Evolutionary conservation across 768 basidiomycete genomes (phyloP).

Genomic region (Rhodosporidiobolus sp.): DNA sequence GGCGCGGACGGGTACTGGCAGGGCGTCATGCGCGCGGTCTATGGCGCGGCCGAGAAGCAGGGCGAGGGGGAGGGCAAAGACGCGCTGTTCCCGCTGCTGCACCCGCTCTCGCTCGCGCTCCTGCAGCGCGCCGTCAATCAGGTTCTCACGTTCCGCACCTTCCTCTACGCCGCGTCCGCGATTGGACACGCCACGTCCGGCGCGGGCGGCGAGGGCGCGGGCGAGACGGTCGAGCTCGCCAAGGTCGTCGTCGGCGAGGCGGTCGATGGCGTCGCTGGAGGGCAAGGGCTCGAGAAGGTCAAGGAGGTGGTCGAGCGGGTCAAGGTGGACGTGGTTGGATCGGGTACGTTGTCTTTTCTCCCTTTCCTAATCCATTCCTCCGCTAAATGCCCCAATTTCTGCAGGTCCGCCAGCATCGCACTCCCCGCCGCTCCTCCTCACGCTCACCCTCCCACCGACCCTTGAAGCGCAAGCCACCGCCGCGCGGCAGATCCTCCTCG

Average conservation of each 20-base stretch:
- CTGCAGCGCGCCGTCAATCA: not conserved
- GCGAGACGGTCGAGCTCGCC: constrained; percentile 8
- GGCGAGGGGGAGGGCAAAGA: not conserved
- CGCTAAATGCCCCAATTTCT: too few relatives aligned
- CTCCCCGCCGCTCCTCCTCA: not conserved
- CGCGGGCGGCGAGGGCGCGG: not conserved
- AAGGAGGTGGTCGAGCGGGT: not conserved
- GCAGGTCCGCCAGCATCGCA: not conserved
- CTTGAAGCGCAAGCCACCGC: not conserved
- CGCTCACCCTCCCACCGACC: not conserved
- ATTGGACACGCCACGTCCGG: too few relatives aligned
- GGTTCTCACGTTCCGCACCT: not conserved
- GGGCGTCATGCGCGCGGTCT: too few relatives aligned
- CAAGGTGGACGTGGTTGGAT: not conserved
- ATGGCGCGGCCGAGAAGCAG: not conserved
- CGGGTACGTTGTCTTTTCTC: too few relatives aligned
- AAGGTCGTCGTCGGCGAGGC: not conserved
- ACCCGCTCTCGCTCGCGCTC: constrained; percentile 8
- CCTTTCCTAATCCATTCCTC: too few relatives aligned
- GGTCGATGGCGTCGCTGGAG: not conserved
- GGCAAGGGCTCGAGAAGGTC: not conserved
- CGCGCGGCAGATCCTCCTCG: not conserved
- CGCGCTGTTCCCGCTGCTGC: not conserved
- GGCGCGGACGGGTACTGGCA: not conserved
- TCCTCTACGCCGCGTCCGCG: not conserved